phyloP scores from a whole-genome alignment of 176 grass and related monocot species.

The Areca catechu region DNA sequence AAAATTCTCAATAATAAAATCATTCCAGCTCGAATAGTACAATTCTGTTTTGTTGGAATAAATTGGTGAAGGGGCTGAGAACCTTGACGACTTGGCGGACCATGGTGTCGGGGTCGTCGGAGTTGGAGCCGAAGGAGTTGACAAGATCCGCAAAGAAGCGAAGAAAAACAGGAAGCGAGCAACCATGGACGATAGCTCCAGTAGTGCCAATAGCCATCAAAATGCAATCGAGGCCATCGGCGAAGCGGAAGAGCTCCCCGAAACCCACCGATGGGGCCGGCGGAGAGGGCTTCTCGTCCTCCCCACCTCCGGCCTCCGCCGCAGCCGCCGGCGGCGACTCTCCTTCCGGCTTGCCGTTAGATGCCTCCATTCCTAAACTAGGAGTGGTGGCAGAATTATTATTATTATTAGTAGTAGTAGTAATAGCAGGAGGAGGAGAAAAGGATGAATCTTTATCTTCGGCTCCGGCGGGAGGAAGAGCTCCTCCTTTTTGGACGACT shows the following conservation, averaged over 20 bases:
- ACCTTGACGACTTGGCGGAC: constrained; percentile 82
- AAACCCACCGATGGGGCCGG: constrained; percentile 20
- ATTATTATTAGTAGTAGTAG: too few species aligned
- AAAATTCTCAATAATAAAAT: not conserved
- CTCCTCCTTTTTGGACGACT: constrained; percentile 5
- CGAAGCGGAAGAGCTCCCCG: constrained; percentile 75
- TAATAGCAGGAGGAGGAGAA: not conserved
- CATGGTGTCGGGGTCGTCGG: constrained; percentile 61
- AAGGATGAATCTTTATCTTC: not conserved
- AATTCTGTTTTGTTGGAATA: too few species aligned
- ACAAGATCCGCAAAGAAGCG: constrained; percentile 85
- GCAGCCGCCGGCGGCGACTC: not conserved
- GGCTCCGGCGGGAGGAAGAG: not conserved
- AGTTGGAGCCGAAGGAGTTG: constrained; percentile 94
- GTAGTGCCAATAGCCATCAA: constrained; percentile 69
- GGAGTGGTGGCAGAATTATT: not conserved
- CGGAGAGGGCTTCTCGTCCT: constrained; percentile 13
- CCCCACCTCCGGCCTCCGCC: not conserved
- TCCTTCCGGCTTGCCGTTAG: not conserved
- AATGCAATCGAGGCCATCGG: constrained; percentile 57
- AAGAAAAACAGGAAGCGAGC: constrained; percentile 86
- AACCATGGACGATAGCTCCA: constrained; percentile 74
- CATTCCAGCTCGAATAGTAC: too few species aligned
- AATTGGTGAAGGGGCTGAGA: not conserved
- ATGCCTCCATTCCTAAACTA: not conserved